phyloP scores from a whole-genome alignment of 2,329 filamentous ascomycete genomes.

The Colletotrichum spinosum region DNA sequence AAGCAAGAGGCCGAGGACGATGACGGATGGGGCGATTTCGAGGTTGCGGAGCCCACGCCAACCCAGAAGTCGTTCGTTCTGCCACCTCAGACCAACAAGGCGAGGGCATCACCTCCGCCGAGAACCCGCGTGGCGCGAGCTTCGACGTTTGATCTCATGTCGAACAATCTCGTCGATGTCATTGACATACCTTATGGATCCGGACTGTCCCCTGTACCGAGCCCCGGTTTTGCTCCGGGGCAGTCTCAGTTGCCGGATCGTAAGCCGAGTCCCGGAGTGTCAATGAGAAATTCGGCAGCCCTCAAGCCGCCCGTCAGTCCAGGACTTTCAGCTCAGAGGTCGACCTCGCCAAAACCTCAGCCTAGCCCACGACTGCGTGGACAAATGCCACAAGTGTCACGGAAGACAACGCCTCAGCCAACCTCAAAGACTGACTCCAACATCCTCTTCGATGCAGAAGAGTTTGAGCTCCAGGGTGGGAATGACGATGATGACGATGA shows the following conservation, averaged over 20 bases:
- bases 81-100: constrained; percentile 20
- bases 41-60: constrained; percentile 59
- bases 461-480: constrained; percentile 57
- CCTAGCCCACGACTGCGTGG: constrained; percentile 39
- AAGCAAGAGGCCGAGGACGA: constrained; percentile 62
- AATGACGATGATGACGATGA: constrained; percentile 61
- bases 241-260: constrained; percentile 8
- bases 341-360: constrained; percentile 36
- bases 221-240: constrained; percentile 25
- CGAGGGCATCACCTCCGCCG: constrained; percentile 39
- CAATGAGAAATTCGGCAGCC: constrained; percentile 10
- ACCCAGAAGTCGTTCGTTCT: constrained; percentile 37
- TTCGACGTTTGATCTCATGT: constrained; percentile 64
- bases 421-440: constrained; percentile 54
- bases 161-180: constrained; percentile 62
- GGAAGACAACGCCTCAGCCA: constrained; percentile 11
- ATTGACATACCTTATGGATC: constrained; percentile 35
- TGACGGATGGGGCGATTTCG: constrained; percentile 77
- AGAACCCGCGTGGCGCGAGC: constrained; percentile 55
- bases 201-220: constrained; percentile 27
- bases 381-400: constrained; percentile 14
- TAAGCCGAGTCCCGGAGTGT: constrained; percentile 18
- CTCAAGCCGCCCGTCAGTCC: constrained; percentile 18
- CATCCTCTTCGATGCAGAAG: constrained; percentile 75
- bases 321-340: constrained; percentile 13